Evolutionary conservation across 306 rosid species (phyloP).

Genomic region (Fragaria vesca): DNA sequence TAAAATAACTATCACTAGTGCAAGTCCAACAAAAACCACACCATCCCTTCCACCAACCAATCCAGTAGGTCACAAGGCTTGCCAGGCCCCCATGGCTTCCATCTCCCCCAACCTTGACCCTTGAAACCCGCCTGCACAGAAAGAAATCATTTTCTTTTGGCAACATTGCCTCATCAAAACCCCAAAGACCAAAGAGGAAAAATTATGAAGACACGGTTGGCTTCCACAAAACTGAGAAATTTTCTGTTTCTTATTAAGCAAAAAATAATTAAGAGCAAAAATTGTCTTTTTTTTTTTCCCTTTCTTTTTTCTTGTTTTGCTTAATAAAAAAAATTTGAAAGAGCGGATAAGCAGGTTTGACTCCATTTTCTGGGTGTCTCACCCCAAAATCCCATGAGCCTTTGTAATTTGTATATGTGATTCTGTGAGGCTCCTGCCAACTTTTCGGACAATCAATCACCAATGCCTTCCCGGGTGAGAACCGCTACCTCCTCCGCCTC

Average conservation of each 20-base stretch:
- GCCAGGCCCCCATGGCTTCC: slow-evolving; percentile 1
- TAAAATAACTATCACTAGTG: not conserved
- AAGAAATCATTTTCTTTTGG: not conserved
- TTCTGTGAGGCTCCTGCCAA: slow-evolving; percentile 14
- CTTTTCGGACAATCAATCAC: slow-evolving; percentile 37
- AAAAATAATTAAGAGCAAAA: slow-evolving; percentile 3
- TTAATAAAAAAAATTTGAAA: slow-evolving; percentile 18
- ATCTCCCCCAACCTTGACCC: slow-evolving; percentile 13
- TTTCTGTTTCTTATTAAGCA: slow-evolving; percentile 20
- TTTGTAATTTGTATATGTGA: not conserved
- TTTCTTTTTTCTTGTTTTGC: not conserved
- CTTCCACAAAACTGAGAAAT: slow-evolving; percentile 10
- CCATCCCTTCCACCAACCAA: not conserved
- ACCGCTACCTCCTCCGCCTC: slow-evolving; percentile 58
- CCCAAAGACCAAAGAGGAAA: not conserved
- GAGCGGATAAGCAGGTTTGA: slow-evolving; percentile 4
- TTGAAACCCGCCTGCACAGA: not conserved
- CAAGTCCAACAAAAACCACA: slow-evolving; percentile 1
- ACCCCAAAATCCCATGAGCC: not conserved
- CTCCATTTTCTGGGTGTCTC: not conserved
- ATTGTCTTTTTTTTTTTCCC: not conserved
- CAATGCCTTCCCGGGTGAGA: slow-evolving; percentile 89
- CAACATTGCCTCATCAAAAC: slow-evolving; percentile 20
- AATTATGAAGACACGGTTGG: not conserved
- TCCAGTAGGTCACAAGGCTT: not conserved